phyloP scores from a whole-genome alignment of 2,329 filamentous ascomycete genomes.

The Pestalotiopsis sp. region DNA sequence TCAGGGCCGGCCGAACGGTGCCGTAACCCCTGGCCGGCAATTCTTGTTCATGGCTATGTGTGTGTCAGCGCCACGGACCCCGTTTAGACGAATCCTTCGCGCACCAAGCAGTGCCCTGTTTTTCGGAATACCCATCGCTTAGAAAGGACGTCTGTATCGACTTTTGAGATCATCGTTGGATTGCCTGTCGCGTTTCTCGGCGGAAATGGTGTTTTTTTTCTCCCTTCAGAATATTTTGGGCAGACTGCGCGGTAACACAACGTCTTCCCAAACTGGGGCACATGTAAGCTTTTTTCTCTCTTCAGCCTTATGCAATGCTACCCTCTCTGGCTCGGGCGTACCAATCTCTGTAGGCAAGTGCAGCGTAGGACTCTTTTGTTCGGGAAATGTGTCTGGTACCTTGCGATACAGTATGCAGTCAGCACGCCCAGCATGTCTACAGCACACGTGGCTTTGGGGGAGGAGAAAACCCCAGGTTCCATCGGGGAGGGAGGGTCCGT shows the following conservation, averaged over 20 bases:
- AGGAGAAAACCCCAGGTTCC: not conserved
- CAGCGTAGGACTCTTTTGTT: not conserved
- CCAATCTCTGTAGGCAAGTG: not conserved
- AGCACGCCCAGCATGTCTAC: not conserved
- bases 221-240: not conserved
- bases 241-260: not conserved
- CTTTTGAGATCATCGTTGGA: not conserved
- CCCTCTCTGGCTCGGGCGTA: not conserved
- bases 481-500: not conserved
- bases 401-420: not conserved
- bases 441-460: not conserved
- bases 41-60: not conserved
- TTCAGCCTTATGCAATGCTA: not conserved
- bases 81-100: not conserved
- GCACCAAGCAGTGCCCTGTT: not conserved
- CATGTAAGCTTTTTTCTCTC: not conserved
- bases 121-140: too few relatives aligned
- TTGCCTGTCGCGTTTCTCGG: not conserved
- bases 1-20: not conserved
- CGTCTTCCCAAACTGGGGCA: not conserved
- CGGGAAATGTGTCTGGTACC: not conserved
- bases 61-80: not conserved
- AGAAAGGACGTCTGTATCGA: too few relatives aligned
- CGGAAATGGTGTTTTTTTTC: not conserved
- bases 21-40: not conserved